Base-by-base conservation (phyloP, 345 rosid genomes). In the Salix viminalis region DNA sequence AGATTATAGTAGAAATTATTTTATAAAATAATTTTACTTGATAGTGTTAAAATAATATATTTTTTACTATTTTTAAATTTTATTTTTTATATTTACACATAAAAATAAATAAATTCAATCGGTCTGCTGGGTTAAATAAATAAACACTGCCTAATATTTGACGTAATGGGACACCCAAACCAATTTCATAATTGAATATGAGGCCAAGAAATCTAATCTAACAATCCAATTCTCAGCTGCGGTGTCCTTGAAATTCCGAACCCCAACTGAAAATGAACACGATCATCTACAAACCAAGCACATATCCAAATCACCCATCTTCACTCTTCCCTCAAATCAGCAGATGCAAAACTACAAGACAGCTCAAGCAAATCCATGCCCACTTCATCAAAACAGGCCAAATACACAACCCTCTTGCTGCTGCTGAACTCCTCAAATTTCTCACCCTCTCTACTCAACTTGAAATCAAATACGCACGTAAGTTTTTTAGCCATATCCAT, bases 281-380 rank as follows among this genome's bases (percentile, higher is more conserved):
- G 21, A 76, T 75, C 15, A 61, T 79, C 15, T 42, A 12, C 70
- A 54, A 36, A 23, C 70, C 84, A 39, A 44, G 19, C 44, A 37
- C 71, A 28, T 48, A 86, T 24, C 39, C 84, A 52, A 50, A 75
- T 2, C 89, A 81, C 65, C 89, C 94, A 16, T 84, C 97, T 4
- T 79, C 83, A 6, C 89, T 82, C 74, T 87, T 90, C 75, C 94
- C 91, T 4, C 84, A 88, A 44, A 80, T 92, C 77, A 42, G 84
- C 67, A 83, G 73, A 80, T 90, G 93, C 85, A 82, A 85, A 77
- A 80, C 80, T 73, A 76, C 80, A 44, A 67, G 76, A 77, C 83
- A 89, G 65, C 83, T 92, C 65, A 75, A 76, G 19, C 93, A 88
- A 84, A 83, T 91, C 80, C 97, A 92, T 66, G 94, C 92, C 81